Percentiles rank a stretch among this genome's conserved stretches.
phyloP scores from a whole-genome alignment of 495 filamentous ascomycete genomes.

The Aspergillus campestris region DNA sequence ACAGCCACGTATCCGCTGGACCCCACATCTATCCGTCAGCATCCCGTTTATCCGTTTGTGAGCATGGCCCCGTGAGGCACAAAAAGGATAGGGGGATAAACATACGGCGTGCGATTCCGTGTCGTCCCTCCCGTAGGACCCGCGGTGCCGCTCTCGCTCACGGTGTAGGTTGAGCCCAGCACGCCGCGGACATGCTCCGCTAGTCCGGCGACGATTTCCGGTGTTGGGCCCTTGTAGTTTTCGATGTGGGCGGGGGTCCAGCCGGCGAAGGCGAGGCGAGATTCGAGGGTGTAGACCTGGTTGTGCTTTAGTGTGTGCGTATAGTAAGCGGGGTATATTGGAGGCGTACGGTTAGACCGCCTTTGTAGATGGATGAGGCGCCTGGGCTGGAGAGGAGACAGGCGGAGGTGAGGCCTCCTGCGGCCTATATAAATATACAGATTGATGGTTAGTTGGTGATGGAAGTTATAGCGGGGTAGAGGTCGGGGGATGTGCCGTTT shows the following conservation, averaged over 20 bases:
- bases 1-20: conserved; percentile 50
- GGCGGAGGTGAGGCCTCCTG: conserved; percentile 53
- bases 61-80: neutral
- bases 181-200: conserved; percentile 45
- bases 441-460: neutral
- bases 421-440: conserved; percentile 30
- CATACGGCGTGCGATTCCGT: conserved; percentile 48
- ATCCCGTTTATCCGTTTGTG: conserved; percentile 1
- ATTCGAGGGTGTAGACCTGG: conserved; percentile 52
- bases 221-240: conserved; percentile 47
- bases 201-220: conserved; percentile 46
- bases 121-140: conserved; percentile 52
- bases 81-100: conserved; percentile 2
- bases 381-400: conserved; percentile 47
- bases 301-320: neutral
- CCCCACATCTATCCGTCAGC: conserved; percentile 1
- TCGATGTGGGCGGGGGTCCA: conserved; percentile 47
- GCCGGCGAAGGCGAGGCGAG: conserved; percentile 49
- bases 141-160: conserved; percentile 54
- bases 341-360: conserved; percentile 44
- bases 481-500: conserved; percentile 39
- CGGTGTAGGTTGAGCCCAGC: conserved; percentile 45
- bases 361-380: conserved; percentile 48
- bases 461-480: neutral
- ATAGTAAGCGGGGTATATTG: neutral